Evolutionary conservation across 1,284 basidiomycete species (phyloP).

Genomic region (Mycena citricolor): DNA sequence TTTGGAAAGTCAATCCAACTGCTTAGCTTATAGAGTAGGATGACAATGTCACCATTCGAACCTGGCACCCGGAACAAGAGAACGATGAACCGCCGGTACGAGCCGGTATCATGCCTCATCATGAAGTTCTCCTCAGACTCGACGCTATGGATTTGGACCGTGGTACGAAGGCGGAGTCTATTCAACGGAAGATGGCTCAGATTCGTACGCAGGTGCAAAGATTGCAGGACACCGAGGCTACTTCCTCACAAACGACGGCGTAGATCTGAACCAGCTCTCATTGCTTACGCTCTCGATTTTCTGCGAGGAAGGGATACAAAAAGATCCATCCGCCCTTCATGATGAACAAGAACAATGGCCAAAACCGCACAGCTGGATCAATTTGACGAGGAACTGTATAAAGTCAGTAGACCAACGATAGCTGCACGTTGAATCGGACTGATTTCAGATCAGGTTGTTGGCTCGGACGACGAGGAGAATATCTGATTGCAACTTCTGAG

Average conservation of each 20-base stretch:
- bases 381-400: conserved; percentile 98
- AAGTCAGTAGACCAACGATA: conserved; percentile 57
- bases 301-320: conserved; percentile 83
- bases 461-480: conserved; percentile 95
- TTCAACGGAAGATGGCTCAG: too few species aligned
- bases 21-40: conserved; percentile 50
- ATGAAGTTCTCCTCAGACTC: conserved; percentile 91
- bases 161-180: conserved; percentile 47
- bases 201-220: conserved; percentile 67
- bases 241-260: conserved; percentile 93
- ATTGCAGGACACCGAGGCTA: conserved; percentile 95
- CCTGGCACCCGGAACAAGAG: conserved; percentile 87
- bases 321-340: conserved; percentile 98
- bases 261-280: conserved; percentile 98
- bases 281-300: conserved; percentile 95
- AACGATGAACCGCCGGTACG: conserved; percentile 53
- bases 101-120: conserved; percentile 87
- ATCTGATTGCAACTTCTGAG: conserved; percentile 98
- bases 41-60: conserved; percentile 81
- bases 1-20: not conserved
- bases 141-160: conserved; percentile 97
- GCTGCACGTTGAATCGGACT: too few species aligned
- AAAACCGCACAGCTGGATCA: conserved; percentile 98
- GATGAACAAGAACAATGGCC: conserved; percentile 97
- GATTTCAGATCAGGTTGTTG: conserved; percentile 52